Conservation (phyloP, 352 stramenopile species). For the Globisporangium paroecandrum region DNA sequence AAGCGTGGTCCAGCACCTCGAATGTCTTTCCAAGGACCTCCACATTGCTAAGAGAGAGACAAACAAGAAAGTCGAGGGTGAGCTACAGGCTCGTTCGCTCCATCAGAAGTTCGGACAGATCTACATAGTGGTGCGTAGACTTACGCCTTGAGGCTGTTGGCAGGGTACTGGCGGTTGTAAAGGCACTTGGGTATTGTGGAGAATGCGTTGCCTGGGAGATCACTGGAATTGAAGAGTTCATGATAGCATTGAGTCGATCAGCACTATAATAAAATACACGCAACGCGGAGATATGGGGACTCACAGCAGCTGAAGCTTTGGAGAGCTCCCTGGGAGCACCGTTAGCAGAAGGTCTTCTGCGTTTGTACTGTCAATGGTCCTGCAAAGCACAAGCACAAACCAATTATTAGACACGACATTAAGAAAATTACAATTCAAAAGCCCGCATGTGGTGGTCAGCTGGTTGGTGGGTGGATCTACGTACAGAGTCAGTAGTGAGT, state of each 20-base stretch:
- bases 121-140: background rate
- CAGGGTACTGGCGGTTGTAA: slow-evolving; percentile 27
- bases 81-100: background rate
- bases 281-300: background rate
- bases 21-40: slow-evolving; percentile 12
- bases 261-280: background rate
- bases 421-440: background rate
- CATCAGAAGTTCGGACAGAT: no score
- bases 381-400: slow-evolving; percentile 2
- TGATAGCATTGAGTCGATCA: background rate
- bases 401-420: no score
- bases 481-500: slow-evolving; percentile 26
- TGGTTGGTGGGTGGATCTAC: background rate
- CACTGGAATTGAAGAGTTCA: slow-evolving; percentile 12
- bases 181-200: slow-evolving; percentile 24
- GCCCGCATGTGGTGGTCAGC: background rate
- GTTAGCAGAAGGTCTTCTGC: slow-evolving; percentile 17
- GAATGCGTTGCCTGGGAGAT: slow-evolving; percentile 23
- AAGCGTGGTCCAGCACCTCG: slow-evolving; percentile 13
- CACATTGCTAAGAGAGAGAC: slow-evolving; percentile 8
- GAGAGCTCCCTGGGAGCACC: slow-evolving; percentile 11
- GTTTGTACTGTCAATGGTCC: slow-evolving; percentile 22
- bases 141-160: slow-evolving; percentile 21
- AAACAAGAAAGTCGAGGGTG: background rate
- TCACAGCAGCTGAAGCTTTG: slow-evolving; percentile 11